Evolutionary conservation across 2,329 filamentous ascomycete species (phyloP).

Genomic region (Cadophora sp.): DNA sequence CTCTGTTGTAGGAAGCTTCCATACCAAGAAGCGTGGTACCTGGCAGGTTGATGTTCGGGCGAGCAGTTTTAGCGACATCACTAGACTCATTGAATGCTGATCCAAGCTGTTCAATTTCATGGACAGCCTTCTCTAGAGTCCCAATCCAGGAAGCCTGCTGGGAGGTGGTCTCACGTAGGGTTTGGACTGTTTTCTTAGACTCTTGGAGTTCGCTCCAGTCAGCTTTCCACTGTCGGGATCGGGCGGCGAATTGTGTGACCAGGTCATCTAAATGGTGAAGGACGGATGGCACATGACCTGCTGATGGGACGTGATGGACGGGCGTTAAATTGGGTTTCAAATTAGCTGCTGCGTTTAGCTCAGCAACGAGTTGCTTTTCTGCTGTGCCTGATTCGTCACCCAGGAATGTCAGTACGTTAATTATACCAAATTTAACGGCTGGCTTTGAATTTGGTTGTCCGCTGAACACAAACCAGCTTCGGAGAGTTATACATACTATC

Average conservation of each 20-base stretch:
- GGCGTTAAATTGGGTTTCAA: not conserved
- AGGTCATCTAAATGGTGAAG: constrained; percentile 2
- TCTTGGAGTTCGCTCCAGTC: not conserved
- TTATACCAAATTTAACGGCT: not conserved
- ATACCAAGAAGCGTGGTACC: not conserved
- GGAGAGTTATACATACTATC: not conserved
- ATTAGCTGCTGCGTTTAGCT: not conserved
- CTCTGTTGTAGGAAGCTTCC: not conserved
- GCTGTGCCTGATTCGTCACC: not conserved
- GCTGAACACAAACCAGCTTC: not conserved
- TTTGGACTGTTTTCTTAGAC: not conserved
- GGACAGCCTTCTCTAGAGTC: constrained; percentile 1
- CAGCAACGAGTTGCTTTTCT: not conserved
- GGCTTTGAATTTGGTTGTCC: not conserved
- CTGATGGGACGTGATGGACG: not conserved
- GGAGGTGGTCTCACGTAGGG: not conserved
- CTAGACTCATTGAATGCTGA: not conserved
- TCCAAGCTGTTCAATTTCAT: not conserved
- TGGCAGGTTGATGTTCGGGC: not conserved
- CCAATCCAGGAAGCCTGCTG: constrained; percentile 5
- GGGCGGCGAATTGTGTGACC: not conserved
- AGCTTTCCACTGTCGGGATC: not conserved
- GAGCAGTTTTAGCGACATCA: too few relatives aligned
- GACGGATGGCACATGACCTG: not conserved
- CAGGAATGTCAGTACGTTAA: not conserved